Evolutionary conservation across 2,329 filamentous ascomycete species (phyloP), one percentile per base, ranked within the genome.

Genomic region (Nothophaeocryptopus gaeumannii): DNA sequence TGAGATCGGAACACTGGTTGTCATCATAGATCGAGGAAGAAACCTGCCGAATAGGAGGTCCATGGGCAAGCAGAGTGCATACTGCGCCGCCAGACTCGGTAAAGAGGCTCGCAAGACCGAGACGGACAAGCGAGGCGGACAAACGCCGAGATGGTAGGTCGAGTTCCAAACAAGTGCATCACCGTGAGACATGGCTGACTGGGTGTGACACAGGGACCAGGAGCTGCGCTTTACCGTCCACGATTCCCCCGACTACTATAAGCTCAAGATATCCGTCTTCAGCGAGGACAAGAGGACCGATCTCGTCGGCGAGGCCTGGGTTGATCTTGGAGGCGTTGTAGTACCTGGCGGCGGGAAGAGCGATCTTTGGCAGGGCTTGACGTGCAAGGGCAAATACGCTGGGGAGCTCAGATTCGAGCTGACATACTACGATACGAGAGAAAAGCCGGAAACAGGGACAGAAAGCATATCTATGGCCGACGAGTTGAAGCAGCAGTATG

Each of bases 261-360:
- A 91, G 67, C 79, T 99, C 50, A 99, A 99, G 69, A 79, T 97
- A 12, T 96, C 92, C 2, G 82, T 97, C 5, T 99, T 99, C 74
- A 96, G 96, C 67, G 93, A 99, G 64, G 93, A 99, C 72, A 97
- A 96, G 75, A 95, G 87, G 74, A 97, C 92, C 0, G 93, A 99
- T 60, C 72, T 99, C 58, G 96, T 99, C 62, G 93, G 93, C 58
- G 93, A 99, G 71, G 84, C 88, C 5, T 96, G 89, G 85, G 82
- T 97, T 51, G 86, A 88, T 64, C 77, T 99, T 52, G 83, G 84
- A 59, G 80, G 83, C 60, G 87, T 99, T 61, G 81, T 99, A 55
- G 79, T 91, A 14, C 77, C 84, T 2, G 91, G 93, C 40, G 93
- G 93, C 41, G 91, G 93, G n/a, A 89, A 96, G 72, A 90, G 81